These are phyloP conservation scores for Acer saccharum DNA, from an alignment of 345 rosid genomes.

Conservation along the genomic window DNA sequence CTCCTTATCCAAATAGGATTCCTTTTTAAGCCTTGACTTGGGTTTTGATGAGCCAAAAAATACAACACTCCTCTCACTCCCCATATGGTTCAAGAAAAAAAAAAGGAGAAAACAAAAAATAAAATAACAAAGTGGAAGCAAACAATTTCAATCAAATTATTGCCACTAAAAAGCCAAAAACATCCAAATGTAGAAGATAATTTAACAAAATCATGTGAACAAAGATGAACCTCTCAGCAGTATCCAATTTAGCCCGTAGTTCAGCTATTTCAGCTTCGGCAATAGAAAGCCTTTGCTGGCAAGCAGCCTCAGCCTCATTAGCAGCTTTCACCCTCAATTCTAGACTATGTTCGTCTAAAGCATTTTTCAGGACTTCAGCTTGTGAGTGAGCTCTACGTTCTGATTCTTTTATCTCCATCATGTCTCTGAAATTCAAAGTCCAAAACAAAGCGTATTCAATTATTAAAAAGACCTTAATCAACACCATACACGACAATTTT, in stretches of 20 bases:
- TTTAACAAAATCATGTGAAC: conserved; percentile 7
- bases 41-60: no score
- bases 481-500: background rate
- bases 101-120: background rate
- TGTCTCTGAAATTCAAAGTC: conserved; percentile 50
- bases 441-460: background rate
- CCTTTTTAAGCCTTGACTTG: no score
- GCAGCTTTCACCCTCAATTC: conserved; percentile 98
- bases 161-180: background rate
- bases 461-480: background rate
- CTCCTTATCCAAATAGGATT: no score
- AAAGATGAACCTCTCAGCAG: conserved; percentile 67
- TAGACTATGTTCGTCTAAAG: conserved; percentile 83
- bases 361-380: conserved; percentile 68
- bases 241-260: conserved; percentile 71
- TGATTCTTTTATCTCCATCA: conserved; percentile 81
- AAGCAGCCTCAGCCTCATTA: conserved; percentile 85
- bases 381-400: conserved; percentile 68
- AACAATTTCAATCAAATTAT: background rate
- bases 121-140: background rate
- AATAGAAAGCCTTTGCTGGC: conserved; percentile 81
- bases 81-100: background rate
- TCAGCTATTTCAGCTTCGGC: conserved; percentile 88
- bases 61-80: background rate
- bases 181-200: background rate